Evolutionary conservation across 257 asterid species (phyloP), one percentile per base, ranked within the genome.

Genomic region (Solanum arcanum): DNA sequence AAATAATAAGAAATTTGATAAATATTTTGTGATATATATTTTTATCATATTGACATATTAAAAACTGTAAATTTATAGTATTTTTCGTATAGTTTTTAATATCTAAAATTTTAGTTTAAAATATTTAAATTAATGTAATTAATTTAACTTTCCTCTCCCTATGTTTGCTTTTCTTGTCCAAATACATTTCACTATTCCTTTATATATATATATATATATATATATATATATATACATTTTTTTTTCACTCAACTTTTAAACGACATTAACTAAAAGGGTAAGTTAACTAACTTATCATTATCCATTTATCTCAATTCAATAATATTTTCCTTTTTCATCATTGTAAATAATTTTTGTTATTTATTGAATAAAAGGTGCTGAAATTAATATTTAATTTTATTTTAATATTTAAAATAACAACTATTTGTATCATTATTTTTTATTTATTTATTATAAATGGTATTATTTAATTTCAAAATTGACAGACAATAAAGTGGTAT

Each of bases 81-180:
- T 16, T 15, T 49, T 49, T 49, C 16, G 21, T 49, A 5, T 49
- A 15, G 3, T 0, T 49, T 47, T 49, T 15, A 49, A 49, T 49
- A 15, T 15, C 3, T 49, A 0, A 49, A 49, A 0, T 49, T 49
- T 5, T 49, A 49, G 0, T 49, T 49, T 49, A 49, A 0, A 0
- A 49, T 49, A 49, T 49, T 49, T 0, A 49, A 49, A 5, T 49
- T 15, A 49, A 49, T 49, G 0, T 49, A 49, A 47, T n/a, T n/a
- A n/a, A n/a, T n/a, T n/a, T n/a, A n/a, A n/a, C n/a, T n/a, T n/a
- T 49, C 60, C 60, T 49, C 68, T 0, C 68, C 27, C 68, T 60
- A 9, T 21, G 27, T 21, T 59, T 29, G 21, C 68, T 60, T 60
- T 60, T 4, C 69, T 60, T 21, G 69, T 23, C 69, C 69, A 60